phyloP scores from a whole-genome alignment of 164 flowering plant species.

The Liquidambar formosana region DNA sequence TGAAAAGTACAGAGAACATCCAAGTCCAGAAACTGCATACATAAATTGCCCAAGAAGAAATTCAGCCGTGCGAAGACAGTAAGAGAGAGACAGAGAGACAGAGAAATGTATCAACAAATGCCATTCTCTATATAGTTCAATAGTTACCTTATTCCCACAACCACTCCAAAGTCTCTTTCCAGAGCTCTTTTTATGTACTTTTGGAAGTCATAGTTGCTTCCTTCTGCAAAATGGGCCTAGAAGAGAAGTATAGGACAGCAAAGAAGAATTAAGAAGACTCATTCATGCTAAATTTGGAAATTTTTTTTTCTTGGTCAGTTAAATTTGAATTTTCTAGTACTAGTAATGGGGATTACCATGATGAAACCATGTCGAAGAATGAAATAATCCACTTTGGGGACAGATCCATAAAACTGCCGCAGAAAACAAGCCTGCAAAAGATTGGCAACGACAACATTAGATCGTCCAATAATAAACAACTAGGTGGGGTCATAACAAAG shows the following conservation, averaged over 20 bases:
- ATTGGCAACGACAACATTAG: too few relatives aligned
- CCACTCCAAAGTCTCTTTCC: conserved; percentile 60
- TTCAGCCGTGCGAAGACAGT: background rate
- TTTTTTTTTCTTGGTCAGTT: too few relatives aligned
- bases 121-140: too few relatives aligned
- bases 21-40: conserved; percentile 66
- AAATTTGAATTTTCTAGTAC: too few relatives aligned
- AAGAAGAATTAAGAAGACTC: background rate
- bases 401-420: conserved; percentile 52
- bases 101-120: background rate
- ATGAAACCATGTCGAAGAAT: conserved; percentile 80
- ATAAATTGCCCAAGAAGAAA: background rate
- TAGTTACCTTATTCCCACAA: conserved; percentile 65
- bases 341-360: conserved; percentile 32
- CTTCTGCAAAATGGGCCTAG: conserved; percentile 54
- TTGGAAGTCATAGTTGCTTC: conserved; percentile 50
- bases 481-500: too few relatives aligned
- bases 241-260: background rate
- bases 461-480: too few relatives aligned
- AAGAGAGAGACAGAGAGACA: too few relatives aligned
- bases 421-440: conserved; percentile 50
- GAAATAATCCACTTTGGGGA: conserved; percentile 59
- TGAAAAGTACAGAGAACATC: conserved; percentile 55
- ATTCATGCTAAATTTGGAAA: too few relatives aligned
- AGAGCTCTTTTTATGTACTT: conserved; percentile 56